These are phyloP conservation scores for Pseudoperonospora humuli DNA, from an alignment of 352 stramenopile genomes.

Conservation along the genomic window DNA sequence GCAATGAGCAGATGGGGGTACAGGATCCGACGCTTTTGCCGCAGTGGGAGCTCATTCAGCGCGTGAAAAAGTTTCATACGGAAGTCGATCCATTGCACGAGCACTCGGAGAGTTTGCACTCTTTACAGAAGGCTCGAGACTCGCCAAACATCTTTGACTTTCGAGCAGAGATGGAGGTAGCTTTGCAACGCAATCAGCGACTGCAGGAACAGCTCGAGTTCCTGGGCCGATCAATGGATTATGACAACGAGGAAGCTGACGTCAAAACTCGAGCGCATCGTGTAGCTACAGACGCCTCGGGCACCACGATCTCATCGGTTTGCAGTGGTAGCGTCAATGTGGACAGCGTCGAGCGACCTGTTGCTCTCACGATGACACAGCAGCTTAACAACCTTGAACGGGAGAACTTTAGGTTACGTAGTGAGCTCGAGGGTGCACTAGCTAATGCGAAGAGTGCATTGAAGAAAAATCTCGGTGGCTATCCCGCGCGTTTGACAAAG, in stretches of 20 bases:
- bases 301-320: constrained; percentile 27
- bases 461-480: constrained; percentile 28
- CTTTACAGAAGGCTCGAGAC: not conserved
- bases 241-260: constrained; percentile 22
- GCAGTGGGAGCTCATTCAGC: constrained; percentile 66
- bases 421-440: constrained; percentile 36
- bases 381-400: constrained; percentile 67
- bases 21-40: constrained; percentile 49
- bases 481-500: constrained; percentile 16
- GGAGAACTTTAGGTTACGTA: constrained; percentile 64
- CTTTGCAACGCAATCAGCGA: constrained; percentile 54
- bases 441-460: constrained; percentile 26
- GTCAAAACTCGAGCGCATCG: constrained; percentile 18
- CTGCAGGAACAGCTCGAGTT: constrained; percentile 62
- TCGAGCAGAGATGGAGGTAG: constrained; percentile 37
- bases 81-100: constrained; percentile 33
- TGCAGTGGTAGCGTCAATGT: constrained; percentile 19
- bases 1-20: constrained; percentile 42
- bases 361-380: constrained; percentile 56
- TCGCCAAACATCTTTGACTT: constrained; percentile 38
- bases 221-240: constrained; percentile 42
- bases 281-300: constrained; percentile 38
- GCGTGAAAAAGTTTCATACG: constrained; percentile 56
- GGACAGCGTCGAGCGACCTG: constrained; percentile 24
- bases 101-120: constrained; percentile 13